Conservation (phyloP, 1,284 basidiomycete species). For the Mrakiaceae sp. region DNA sequence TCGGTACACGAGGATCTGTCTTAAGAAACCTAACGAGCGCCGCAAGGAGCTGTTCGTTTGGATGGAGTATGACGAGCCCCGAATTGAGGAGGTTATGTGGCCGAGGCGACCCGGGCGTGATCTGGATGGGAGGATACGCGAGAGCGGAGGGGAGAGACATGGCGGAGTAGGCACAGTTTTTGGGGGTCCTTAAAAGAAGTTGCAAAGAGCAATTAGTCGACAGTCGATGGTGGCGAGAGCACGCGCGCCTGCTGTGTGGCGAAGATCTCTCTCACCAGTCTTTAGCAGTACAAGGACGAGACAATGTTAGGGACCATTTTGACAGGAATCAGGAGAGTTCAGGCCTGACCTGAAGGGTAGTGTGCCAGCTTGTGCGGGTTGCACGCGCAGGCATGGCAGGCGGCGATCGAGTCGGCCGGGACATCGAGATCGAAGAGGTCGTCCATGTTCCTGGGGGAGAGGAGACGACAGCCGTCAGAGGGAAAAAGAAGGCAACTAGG, state of each 20-base stretch:
- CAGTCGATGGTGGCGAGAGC: background rate
- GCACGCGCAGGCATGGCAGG: conserved; percentile 35
- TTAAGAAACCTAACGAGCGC: conserved; percentile 25
- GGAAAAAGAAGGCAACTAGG: background rate
- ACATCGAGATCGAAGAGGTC: conserved; percentile 30
- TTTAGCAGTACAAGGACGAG: too few relatives aligned
- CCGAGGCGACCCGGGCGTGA: conserved; percentile 19
- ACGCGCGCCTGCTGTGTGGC: too few relatives aligned
- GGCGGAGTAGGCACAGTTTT: conserved; percentile 34
- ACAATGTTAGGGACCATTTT: background rate
- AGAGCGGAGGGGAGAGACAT: conserved; percentile 17
- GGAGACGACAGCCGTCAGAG: too few relatives aligned
- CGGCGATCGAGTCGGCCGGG: conserved; percentile 24
- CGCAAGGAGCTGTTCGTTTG: conserved; percentile 24
- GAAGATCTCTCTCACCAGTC: too few relatives aligned
- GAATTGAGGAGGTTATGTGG: conserved; percentile 33
- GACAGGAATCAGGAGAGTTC: background rate
- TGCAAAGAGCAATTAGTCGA: background rate
- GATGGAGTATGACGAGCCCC: conserved; percentile 35
- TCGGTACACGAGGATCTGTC: conserved; percentile 27
- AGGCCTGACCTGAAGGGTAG: conserved; percentile 26
- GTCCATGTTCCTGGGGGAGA: conserved; percentile 32
- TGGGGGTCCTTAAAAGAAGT: conserved; percentile 27
- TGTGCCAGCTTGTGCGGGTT: conserved; percentile 33
- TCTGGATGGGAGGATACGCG: conserved; percentile 20